These are phyloP conservation scores for Plasmodium gaboni DNA, from an alignment of 169 alveolate genomes.

Conservation along the genomic window DNA sequence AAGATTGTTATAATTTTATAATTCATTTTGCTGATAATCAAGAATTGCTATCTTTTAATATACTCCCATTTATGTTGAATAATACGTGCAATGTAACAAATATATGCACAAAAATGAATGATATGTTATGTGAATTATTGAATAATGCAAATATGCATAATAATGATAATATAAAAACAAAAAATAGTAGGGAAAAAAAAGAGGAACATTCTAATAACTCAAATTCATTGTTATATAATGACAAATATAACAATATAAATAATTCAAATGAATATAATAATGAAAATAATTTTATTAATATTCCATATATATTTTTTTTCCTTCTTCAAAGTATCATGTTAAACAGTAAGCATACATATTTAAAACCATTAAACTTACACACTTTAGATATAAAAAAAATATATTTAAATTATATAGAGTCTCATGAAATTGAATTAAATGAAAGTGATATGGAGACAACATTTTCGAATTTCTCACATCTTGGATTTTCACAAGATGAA, in stretches of 20 bases:
- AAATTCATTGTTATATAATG: too few relatives aligned
- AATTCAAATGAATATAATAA: too few relatives aligned
- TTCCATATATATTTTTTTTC: conserved; percentile 64
- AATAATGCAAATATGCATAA: not conserved
- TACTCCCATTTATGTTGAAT: conserved; percentile 33
- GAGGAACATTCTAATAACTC: not conserved
- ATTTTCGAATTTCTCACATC: conserved; percentile 26
- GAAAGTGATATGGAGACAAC: conserved; percentile 15
- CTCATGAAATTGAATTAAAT: conserved; percentile 16
- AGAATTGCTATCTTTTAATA: conserved; percentile 30
- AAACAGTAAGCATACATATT: conserved; percentile 14
- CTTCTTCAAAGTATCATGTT: conserved; percentile 24
- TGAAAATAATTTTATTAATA: conserved; percentile 17
- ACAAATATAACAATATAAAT: too few relatives aligned
- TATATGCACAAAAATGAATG: conserved; percentile 52
- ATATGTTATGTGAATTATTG: conserved; percentile 6
- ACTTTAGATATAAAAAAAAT: conserved; percentile 67
- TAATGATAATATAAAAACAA: not conserved
- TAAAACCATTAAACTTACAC: conserved; percentile 54
- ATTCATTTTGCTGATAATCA: conserved; percentile 25
- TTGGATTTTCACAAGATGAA: conserved; percentile 46
- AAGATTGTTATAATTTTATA: conserved; percentile 51
- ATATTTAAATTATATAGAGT: conserved; percentile 47
- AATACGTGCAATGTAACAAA: conserved; percentile 59
- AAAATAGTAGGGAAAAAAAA: not conserved